Evolutionary conservation across 352 stramenopile genomes (phyloP), one percentile per base, ranked within the genome.

Genomic region (Pythium myriotylum): DNA sequence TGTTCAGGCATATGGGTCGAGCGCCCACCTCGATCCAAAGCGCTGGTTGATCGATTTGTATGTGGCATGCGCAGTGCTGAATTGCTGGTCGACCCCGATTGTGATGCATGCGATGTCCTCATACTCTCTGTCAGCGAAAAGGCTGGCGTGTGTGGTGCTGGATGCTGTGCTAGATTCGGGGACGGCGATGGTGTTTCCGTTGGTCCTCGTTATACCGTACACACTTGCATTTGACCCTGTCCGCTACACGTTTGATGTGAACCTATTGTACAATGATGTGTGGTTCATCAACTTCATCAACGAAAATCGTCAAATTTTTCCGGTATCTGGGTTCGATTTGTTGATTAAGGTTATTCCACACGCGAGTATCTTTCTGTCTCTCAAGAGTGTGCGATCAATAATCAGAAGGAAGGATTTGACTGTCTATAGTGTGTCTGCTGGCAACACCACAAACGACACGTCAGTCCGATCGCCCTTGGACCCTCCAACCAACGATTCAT

Each of bases 231-330:
- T 61, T 22, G 47, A 59, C 27, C 9, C 19, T 4, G 40, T 20
- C 23, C 23, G 23, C 4, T 56, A 56, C 5, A 20, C 43, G 2
- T 73, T 67, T n/a, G 54, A 59, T 22, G 23, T 49, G 3, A 17
- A 41, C n/a, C 19, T 53, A 3, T 17, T 64, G n/a, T 73, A 61
- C 23, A 55, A 67, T 55, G 55, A 59, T 29, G 24, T 68, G 22
- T 73, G 55, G 55, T 64, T 60, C 37, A 49, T 42, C 23, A 47
- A 54, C 4, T 20, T 67, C 10, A 53, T 57, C 39, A 67, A 62
- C 27, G 55, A 70, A 40, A 63, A 46, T 20, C 50, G 54, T 16
- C 39, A 62, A 19, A 54, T 70, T 23, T 70, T 70, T 43, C 54
- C 62, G 17, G 26, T 68, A 3, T 47, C 59, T 19, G 27, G 16